Evolutionary conservation across 2,329 filamentous ascomycete genomes (phyloP), one percentile per base, ranked within the genome.

Genomic region (Cadophora sp.): DNA sequence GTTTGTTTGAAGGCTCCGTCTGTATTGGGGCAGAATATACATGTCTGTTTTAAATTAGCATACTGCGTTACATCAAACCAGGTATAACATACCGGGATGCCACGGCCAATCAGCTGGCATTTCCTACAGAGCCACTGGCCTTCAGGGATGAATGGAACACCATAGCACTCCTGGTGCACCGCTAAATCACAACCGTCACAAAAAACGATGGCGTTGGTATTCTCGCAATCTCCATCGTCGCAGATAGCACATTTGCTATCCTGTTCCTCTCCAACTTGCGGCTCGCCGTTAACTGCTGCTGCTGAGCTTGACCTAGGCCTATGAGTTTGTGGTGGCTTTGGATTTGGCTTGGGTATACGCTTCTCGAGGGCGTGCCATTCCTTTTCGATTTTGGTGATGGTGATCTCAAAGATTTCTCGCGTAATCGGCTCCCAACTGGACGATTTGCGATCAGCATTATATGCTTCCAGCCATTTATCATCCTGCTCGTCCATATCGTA

Each of bases 401-500:
- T 96, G 69, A 98, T 96, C 78, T 99, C 96, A 75, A 99, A 97
- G 60, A 97, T 89, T 70, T 97, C 94, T 22, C 94, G 92, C 59
- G 94, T 96, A 74, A 99, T 96, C 1, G 89, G 84, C 72, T 96
- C 93, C 24, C 93, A 87, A 55, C 90, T 89, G 72, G 91, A 87
- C 27, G 87, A 85, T 76, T 89, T 92, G 66, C 96, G 88, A 74
- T 91, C 89, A 14, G 83, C 81, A 74, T 99, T 99, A 77, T 95
- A 88, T 47, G 89, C 87, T 73, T 96, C 91, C 30, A 99, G 83
- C 96, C 96, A 99, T 81, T 94, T 93, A 72, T 97, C 94, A 78
- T 99, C 96, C 76, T 99, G 96, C 80, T 99, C 96, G 76, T 99
- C 96, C 96, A 99, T 99, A 78, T 99, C 96, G 78, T 99, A 99